Evolutionary conservation across 306 rosid species (phyloP), one percentile per base, ranked within the genome.

Genomic region (Dryas octopetala): DNA sequence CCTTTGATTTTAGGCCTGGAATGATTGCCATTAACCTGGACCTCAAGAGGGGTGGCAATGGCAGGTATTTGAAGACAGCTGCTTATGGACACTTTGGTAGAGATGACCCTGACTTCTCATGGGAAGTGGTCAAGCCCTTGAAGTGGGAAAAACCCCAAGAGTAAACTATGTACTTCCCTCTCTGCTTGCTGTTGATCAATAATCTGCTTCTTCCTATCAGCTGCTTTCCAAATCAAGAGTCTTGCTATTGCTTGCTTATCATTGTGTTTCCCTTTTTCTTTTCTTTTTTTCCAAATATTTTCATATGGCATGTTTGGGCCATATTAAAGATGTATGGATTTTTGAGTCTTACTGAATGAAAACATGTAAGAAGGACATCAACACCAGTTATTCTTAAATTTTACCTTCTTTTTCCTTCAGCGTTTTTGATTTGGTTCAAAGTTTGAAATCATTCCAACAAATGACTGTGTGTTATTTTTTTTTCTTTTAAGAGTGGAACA

Each of bases 21-120:
- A 86, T 88, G 90, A 86, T 89, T 71, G 68, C 93, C 73, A 84
- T 78, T 40, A 11, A 76, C 71, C 62, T 88, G 74, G 93, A 88
- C 75, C 90, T 88, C 61, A 88, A 84, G 83, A 78, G 90, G 78
- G 90, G 90, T 53, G 87, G 89, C 19, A 80, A 81, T 75, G 84
- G 86, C 17, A 88, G 92, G 85, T 88, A 80, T 80, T 82, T 88
- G 84, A 88, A 88, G 71, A 86, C 90, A 50, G 92, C 90, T 41
- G 90, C 92, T 51, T 88, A 88, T 71, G 93, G 93, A 16, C 93
- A 88, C 80, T 88, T 88, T 46, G 93, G 93, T 61, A 82, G 92
- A 70, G 90, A 86, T 47, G 92, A 80, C 75, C 59, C 87, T 57
- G 87, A 88, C 81, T 88, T 88, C 82, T 83, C 90, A 7, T 88